Percentiles rank a stretch among this genome's conserved stretches.
phyloP scores from a whole-genome alignment of 352 stramenopile species.

The Phytopythium cucurbitacearum region DNA sequence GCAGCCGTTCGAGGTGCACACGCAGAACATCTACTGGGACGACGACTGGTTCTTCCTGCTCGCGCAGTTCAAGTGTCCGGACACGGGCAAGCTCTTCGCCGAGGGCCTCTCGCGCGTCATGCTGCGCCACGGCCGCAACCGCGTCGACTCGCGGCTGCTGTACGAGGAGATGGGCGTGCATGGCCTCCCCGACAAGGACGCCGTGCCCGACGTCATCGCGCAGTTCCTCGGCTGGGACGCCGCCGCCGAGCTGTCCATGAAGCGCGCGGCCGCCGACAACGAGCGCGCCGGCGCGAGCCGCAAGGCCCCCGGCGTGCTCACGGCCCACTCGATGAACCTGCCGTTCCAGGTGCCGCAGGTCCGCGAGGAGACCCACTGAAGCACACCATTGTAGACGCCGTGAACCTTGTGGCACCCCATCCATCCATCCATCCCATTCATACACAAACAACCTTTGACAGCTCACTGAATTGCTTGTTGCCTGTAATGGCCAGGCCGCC shows the following conservation, averaged over 20 bases:
- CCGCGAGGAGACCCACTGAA: constrained; percentile 10
- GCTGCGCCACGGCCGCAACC: constrained; percentile 46
- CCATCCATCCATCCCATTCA: too few species aligned
- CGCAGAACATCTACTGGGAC: constrained; percentile 67
- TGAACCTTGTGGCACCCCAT: neutral
- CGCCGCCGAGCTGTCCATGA: constrained; percentile 52
- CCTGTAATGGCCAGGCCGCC: too few species aligned
- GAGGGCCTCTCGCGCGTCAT: constrained; percentile 62
- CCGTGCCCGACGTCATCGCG: constrained; percentile 42
- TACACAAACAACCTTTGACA: too few species aligned
- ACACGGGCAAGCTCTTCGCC: constrained; percentile 56
- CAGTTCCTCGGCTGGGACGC: constrained; percentile 58
- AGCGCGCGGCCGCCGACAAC: constrained; percentile 33
- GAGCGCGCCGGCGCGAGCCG: constrained; percentile 19
- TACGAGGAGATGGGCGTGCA: constrained; percentile 55
- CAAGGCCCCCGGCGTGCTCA: constrained; percentile 30
- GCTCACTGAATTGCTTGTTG: too few species aligned
- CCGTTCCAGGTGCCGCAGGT: constrained; percentile 27
- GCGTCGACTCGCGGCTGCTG: constrained; percentile 40
- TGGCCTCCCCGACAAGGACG: constrained; percentile 29
- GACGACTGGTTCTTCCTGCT: constrained; percentile 69
- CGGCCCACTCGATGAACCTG: constrained; percentile 68
- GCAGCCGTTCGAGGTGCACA: constrained; percentile 61
- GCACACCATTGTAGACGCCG: neutral
- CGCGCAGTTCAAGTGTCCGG: constrained; percentile 61